Conservation (phyloP, 1,284 basidiomycete genomes). For the Tylopilus sp. region DNA sequence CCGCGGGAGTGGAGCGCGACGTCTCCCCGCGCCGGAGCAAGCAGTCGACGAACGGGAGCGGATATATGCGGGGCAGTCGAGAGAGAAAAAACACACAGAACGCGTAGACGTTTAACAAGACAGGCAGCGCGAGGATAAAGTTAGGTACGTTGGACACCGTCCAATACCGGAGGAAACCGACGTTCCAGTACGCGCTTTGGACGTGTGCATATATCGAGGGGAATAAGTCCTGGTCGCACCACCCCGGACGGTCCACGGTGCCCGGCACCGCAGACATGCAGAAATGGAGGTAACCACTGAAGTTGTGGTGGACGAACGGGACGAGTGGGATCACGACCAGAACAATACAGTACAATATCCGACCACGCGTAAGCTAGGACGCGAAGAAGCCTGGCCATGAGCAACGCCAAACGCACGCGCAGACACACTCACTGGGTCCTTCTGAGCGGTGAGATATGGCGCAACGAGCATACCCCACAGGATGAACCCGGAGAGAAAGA, state of each 20-base stretch:
- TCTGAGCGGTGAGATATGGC: slow-evolving; percentile 41
- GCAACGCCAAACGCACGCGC: background rate
- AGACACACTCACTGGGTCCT: slow-evolving; percentile 19
- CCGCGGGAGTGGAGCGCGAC: background rate
- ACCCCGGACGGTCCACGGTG: slow-evolving; percentile 34
- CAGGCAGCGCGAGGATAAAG: slow-evolving; percentile 76
- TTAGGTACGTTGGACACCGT: slow-evolving; percentile 80
- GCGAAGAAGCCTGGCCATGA: background rate
- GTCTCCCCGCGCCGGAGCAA: background rate
- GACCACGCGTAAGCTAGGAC: slow-evolving; percentile 34
- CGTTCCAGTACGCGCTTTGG: slow-evolving; percentile 85
- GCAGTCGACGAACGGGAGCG: background rate
- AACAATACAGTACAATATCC: slow-evolving; percentile 36
- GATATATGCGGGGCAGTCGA: slow-evolving; percentile 19
- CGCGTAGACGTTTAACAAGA: slow-evolving; percentile 48
- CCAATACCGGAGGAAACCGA: slow-evolving; percentile 88
- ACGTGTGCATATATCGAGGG: slow-evolving; percentile 84
- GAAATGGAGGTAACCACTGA: slow-evolving; percentile 60
- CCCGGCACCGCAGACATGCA: slow-evolving; percentile 41
- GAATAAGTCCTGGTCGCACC: slow-evolving; percentile 56
- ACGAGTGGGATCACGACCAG: slow-evolving; percentile 46
- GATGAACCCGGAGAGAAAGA: slow-evolving; percentile 72
- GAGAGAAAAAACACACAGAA: slow-evolving; percentile 41
- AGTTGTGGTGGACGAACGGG: slow-evolving; percentile 75
- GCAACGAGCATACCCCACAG: slow-evolving; percentile 63